Conservation (phyloP, 83 land plant species). For the Isoetes engelmannii region DNA sequence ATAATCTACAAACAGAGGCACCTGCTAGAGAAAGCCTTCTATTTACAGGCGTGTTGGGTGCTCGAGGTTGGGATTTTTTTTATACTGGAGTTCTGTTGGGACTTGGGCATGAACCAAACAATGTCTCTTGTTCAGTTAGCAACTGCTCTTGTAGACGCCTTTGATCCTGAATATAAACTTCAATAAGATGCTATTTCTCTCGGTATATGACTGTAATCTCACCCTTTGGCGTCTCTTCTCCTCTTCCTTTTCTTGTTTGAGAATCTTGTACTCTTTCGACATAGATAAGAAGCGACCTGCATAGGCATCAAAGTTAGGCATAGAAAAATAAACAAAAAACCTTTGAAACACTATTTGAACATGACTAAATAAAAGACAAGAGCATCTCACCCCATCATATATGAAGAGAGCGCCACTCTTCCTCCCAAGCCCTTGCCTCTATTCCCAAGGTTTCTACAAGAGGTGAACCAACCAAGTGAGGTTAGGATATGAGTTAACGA, state of each 20-base stretch:
- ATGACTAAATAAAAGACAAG: not conserved
- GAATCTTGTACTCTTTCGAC: not conserved
- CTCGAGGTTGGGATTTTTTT: not conserved
- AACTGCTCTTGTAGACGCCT: slow-evolving; percentile 6
- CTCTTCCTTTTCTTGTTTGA: slow-evolving; percentile 8
- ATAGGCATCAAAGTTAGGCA: not conserved
- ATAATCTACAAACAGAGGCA: too few relatives aligned
- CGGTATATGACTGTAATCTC: not conserved
- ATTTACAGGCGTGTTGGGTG: not conserved
- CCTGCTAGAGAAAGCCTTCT: not conserved
- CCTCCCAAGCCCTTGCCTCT: not conserved
- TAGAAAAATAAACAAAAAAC: not conserved
- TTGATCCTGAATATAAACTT: not conserved
- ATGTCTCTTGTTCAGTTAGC: not conserved
- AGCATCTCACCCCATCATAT: slow-evolving; percentile 7
- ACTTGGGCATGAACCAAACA: not conserved
- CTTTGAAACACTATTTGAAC: not conserved
- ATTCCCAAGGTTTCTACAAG: not conserved
- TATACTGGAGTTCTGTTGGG: not conserved
- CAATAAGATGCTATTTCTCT: too few relatives aligned
- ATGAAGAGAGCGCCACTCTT: slow-evolving; percentile 1
- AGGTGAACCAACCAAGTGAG: not conserved
- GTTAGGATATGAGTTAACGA: not conserved
- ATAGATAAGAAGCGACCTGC: slow-evolving; percentile 4
- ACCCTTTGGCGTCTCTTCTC: slow-evolving; percentile 4